Evolutionary conservation across 805 yeast species (phyloP), one percentile per base, ranked within the genome.

Genomic region (Candida argentea): DNA sequence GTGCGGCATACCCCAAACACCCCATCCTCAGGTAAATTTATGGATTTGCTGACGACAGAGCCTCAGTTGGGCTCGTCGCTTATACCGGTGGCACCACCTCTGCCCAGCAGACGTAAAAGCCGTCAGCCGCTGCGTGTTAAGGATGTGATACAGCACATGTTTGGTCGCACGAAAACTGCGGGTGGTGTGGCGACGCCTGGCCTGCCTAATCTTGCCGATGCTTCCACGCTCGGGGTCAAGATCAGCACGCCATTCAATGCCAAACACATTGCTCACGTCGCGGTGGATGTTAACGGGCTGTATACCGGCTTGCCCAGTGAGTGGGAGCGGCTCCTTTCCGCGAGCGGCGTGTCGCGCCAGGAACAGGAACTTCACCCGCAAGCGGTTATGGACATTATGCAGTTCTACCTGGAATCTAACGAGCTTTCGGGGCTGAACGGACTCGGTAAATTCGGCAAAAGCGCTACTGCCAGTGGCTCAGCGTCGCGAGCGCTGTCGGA

Each of bases 241-340:
- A 91, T 89, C 28, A 82, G 94, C n/a, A 77, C 85, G 0, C 98
- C 98, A 0, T 85, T 79, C 51, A 85, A 84, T 44, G 80, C 91
- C 11, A 77, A 83, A 46, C 95, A 87, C 46, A 79, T 85, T 20
- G 85, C 91, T 11, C 97, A 91, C 46, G 97, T 91, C 6, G 95
- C 94, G 14, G 77, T 83, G 27, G 95, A 89, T 51, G 72, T 70
- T 37, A 71, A 85, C 13, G 95, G 95, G 8, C 80, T 82, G 24
- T 89, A 80, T 50, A 84, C 91, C 1, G 97, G 96, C 3, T 61
- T 91, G 24, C 98, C 98, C 0, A 77, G 73, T 16, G 94, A 85
- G 44, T 91, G 98, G 98, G 85, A 85, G 37, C 70, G 73, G 36
- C 62, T 87, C 20, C 64, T 91, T 29, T 68, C 78, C 8, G 82